Conservation (phyloP, 2,329 filamentous ascomycete species). For the Passalora sequoiae region DNA sequence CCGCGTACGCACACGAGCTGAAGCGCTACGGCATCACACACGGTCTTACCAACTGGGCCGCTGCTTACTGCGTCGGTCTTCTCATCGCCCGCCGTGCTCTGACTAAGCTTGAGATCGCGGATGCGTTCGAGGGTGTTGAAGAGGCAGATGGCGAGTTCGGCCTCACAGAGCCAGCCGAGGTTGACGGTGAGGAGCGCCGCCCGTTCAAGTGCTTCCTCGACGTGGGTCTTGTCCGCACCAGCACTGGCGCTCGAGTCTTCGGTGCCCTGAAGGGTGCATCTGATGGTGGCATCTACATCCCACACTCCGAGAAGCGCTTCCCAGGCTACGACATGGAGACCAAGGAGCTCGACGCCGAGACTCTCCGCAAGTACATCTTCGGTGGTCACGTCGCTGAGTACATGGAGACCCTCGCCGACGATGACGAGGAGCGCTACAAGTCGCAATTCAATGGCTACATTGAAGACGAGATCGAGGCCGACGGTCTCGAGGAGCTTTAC, state of each 20-base stretch:
- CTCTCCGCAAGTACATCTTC: slow-evolving; percentile 98
- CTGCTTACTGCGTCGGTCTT: slow-evolving; percentile 93
- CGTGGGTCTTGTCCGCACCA: slow-evolving; percentile 94
- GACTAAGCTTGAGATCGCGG: slow-evolving; percentile 92
- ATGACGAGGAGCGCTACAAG: slow-evolving; percentile 99
- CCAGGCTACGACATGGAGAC: slow-evolving; percentile 94
- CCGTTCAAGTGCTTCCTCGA: slow-evolving; percentile 99
- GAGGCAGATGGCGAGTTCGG: slow-evolving; percentile 94
- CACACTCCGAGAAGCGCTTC: slow-evolving; percentile 99
- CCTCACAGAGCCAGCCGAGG: slow-evolving; percentile 87
- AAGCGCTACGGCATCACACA: slow-evolving; percentile 95
- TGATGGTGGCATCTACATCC: slow-evolving; percentile 92
- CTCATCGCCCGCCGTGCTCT: slow-evolving; percentile 94
- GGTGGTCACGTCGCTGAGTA: slow-evolving; percentile 98
- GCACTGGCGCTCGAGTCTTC: slow-evolving; percentile 97
- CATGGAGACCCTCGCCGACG: slow-evolving; percentile 99
- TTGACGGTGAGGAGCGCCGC: slow-evolving; percentile 78
- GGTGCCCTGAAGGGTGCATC: slow-evolving; percentile 98
- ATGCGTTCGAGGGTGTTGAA: slow-evolving; percentile 91
- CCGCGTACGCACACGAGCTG: slow-evolving; percentile 96
- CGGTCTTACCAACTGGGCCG: slow-evolving; percentile 99
- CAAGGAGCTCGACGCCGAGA: slow-evolving; percentile 97
- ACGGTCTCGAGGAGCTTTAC: slow-evolving; percentile 96
- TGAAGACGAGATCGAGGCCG: slow-evolving; percentile 92
- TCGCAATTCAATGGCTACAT: slow-evolving; percentile 97